Evolutionary conservation across 345 rosid species (phyloP).

Genomic region (Hirschfeldia incana): DNA sequence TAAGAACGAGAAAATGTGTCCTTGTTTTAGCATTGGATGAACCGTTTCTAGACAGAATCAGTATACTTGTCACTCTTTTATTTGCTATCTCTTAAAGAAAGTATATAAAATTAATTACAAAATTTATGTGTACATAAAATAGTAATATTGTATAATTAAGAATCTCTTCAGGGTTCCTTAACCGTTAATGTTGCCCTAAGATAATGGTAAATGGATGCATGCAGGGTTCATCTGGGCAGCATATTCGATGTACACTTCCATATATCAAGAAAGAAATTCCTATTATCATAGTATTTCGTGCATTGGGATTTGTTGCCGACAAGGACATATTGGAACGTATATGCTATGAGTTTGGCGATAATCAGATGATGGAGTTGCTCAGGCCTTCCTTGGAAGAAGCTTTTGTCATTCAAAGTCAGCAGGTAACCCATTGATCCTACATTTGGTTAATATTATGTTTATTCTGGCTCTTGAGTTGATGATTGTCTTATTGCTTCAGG

Average conservation of each 20-base stretch:
- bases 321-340: constrained; percentile 94
- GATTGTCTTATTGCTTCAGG: constrained; percentile 50
- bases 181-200: not conserved
- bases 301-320: constrained; percentile 96
- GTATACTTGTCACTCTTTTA: no score
- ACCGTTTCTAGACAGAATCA: no score
- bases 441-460: constrained; percentile 1
- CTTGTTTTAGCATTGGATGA: no score
- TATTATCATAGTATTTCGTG: constrained; percentile 93
- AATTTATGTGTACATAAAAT: no score
- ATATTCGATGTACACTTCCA: constrained; percentile 93
- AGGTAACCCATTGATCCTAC: constrained; percentile 46
- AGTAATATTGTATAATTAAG: no score
- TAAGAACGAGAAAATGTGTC: no score
- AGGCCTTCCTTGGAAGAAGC: constrained; percentile 98
- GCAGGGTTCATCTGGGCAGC: constrained; percentile 97
- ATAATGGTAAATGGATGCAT: constrained; percentile 22
- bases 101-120: no score
- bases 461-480: constrained; percentile 12
- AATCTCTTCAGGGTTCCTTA: no score
- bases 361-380: constrained; percentile 97
- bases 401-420: constrained; percentile 94
- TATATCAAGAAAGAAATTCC: constrained; percentile 97
- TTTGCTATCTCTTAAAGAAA: no score
- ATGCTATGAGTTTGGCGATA: constrained; percentile 85